Evolutionary conservation across 148 eudicot species (phyloP), one percentile per base, ranked within the genome.

Genomic region (Vaccinium myrtillus): DNA sequence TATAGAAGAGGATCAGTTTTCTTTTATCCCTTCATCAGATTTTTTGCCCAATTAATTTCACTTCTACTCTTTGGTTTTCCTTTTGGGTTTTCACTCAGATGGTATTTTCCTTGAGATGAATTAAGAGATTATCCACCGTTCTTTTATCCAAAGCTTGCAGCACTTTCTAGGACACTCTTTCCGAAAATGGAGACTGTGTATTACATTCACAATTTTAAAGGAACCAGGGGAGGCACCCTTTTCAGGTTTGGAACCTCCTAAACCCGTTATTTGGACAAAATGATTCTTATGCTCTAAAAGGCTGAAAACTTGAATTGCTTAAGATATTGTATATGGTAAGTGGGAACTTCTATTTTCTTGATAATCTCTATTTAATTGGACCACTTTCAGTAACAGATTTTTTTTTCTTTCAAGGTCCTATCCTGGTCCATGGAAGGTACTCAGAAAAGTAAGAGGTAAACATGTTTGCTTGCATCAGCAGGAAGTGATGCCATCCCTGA

Each of bases 121-220:
- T 16, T 43, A 39, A 97, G 98, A 97, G 74, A 69, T 90, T 97
- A 97, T 81, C 99, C 99, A 8, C 39, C 98, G 82, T 97, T 97
- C 86, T 97, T 97, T 84, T 97, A 97, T 85, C 99, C 99, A 77
- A 97, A 95, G 90, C 91, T 97, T 75, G 94, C 96, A 27, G 94
- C 94, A 83, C 95, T 97, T 69, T 69, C 93, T 84, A 90, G 87
- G 88, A 89, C 98, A 50, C 88, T 97, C 50, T 94, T 97, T 27
- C 98, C 94, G 0, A 94, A 95, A 88, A 93, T 96, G 98, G 98
- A 96, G 88, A 93, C 98, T 0, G 96, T 96, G 23, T 97, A 97
- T 85, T 97, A 97, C 92, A 94, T 97, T 81, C 99, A 97, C 89
- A 97, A 97, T 86, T 97, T 97, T 78, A 97, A 97, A 90, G 99